Percentiles rank a stretch among this genome's conserved stretches.
phyloP scores from a whole-genome alignment of 495 filamentous ascomycete species.

The Margaritispora aquatica region DNA sequence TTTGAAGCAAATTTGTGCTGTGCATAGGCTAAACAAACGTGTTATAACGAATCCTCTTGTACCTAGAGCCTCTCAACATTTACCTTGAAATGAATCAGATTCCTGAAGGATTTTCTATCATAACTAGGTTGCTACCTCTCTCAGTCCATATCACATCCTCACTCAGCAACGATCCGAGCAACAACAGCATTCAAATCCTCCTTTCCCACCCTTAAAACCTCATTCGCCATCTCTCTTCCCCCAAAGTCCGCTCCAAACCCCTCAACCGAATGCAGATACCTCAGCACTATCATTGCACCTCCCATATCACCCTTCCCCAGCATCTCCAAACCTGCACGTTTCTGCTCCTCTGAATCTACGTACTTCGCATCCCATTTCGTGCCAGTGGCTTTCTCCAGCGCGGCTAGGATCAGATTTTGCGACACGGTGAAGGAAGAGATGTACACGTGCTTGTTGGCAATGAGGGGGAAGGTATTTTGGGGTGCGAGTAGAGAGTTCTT shows the following conservation, averaged over 20 bases:
- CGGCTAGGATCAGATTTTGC: constrained; percentile 33
- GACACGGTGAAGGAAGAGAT: constrained; percentile 32
- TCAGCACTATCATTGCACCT: constrained; percentile 46
- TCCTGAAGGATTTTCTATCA: no score
- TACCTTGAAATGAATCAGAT: no score
- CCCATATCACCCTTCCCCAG: constrained; percentile 35
- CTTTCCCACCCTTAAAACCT: constrained; percentile 41
- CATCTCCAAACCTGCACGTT: constrained; percentile 30
- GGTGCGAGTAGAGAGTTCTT: constrained; percentile 30
- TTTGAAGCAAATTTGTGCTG: no score
- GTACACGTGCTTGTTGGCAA: constrained; percentile 39
- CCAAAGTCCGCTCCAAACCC: no score
- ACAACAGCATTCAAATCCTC: constrained; percentile 43
- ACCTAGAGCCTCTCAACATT: no score
- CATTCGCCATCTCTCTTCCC: no score
- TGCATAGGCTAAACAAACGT: no score
- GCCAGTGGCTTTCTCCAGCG: constrained; percentile 33
- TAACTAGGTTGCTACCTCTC: no score
- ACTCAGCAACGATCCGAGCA: constrained; percentile 7
- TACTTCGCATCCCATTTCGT: constrained; percentile 45
- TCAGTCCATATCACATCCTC: no score
- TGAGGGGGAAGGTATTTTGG: constrained; percentile 40
- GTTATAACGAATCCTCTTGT: no score
- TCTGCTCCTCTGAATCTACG: constrained; percentile 37
- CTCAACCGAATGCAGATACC: constrained; percentile 32